Evolutionary conservation across 176 grass and related monocot genomes (phyloP), one percentile per base, ranked within the genome.

Genomic region (Carex kokanica): DNA sequence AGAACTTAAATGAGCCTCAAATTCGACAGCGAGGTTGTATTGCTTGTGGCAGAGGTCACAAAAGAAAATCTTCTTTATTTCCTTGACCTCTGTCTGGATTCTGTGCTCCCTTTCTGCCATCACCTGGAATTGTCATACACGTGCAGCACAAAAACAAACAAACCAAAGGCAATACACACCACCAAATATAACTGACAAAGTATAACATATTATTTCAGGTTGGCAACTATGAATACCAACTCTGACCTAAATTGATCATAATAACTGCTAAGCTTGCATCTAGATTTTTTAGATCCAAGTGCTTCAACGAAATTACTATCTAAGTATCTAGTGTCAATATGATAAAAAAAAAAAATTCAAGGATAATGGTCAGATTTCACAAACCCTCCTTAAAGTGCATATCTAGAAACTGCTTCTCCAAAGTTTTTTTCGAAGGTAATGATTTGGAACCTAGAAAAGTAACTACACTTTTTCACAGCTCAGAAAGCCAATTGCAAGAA

Each of bases 121-220:
- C 82, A 98, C 96, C 96, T 98, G 96, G 93, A 95, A 91, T 91
- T 93, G 94, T 93, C 94, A 81, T 88, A 95, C 92, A 89, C 74
- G 89, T 91, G 91, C 92, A 82, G 23, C 59, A 82, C 80, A 82
- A 81, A 81, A 82, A 82, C 59, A 82, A 82, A 65, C 41, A 64
- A 67, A 54, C 73, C 94, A 95, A 88, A 94, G 84, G 87, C 62
- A 87, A 89, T 88, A 94, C 84, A 94, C 89, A 73, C 78, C 87
- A 91, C 85, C 96, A 93, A 98, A 98, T 95, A 95, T 90, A 94
- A 91, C 87, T 81, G 89, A 90, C 78, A 91, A 60, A 2, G 90
- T 88, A 83, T 86, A 89, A 29, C 82, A 97, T 52, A 84, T 24
- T 27, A 81, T 62, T 74, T 57, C 14, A 92, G 40, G 20, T 79